Conservation (phyloP, 2,329 filamentous ascomycete genomes). For the Colletotrichum cordylinicola region DNA sequence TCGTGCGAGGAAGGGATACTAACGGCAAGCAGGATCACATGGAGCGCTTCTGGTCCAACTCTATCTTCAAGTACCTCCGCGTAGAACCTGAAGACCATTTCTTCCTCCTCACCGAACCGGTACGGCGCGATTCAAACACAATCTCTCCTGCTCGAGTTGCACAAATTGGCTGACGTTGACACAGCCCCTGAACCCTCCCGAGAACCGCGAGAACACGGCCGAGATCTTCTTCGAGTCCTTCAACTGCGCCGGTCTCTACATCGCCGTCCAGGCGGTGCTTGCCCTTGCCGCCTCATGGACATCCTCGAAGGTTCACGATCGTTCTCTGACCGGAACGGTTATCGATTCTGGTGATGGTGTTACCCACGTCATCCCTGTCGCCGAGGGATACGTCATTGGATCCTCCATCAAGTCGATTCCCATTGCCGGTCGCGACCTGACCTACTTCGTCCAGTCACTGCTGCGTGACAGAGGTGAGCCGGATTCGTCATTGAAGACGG, state of each 20-base stretch:
- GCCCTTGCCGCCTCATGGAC: conserved; percentile 98
- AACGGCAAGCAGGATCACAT: conserved; percentile 79
- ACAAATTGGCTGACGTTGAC: conserved; percentile 19
- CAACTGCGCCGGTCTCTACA: conserved; percentile 98
- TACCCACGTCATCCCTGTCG: conserved; percentile 97
- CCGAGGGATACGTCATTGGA: conserved; percentile 98
- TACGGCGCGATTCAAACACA: conserved; percentile 49
- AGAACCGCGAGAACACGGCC: conserved; percentile 98
- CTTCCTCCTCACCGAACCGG: conserved; percentile 96
- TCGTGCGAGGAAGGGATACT: conserved; percentile 20
- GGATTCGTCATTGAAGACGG: conserved; percentile 95
- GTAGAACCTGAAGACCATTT: conserved; percentile 99
- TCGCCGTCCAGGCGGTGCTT: conserved; percentile 96
- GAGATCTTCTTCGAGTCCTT: conserved; percentile 99
- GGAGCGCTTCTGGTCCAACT: conserved; percentile 99
- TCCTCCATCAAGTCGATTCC: conserved; percentile 99
- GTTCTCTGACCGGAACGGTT: conserved; percentile 94
- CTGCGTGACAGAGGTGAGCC: conserved; percentile 95
- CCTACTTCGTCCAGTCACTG: conserved; percentile 96
- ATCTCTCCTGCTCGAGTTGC: not conserved
- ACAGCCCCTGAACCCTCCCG: conserved; percentile 93
- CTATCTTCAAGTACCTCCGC: conserved; percentile 98
- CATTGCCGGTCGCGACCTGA: conserved; percentile 96
- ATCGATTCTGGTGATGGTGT: conserved; percentile 99
- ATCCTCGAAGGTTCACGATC: conserved; percentile 95